phyloP scores from a whole-genome alignment of 495 filamentous ascomycete genomes.

The Penicillium dipodomyicola region DNA sequence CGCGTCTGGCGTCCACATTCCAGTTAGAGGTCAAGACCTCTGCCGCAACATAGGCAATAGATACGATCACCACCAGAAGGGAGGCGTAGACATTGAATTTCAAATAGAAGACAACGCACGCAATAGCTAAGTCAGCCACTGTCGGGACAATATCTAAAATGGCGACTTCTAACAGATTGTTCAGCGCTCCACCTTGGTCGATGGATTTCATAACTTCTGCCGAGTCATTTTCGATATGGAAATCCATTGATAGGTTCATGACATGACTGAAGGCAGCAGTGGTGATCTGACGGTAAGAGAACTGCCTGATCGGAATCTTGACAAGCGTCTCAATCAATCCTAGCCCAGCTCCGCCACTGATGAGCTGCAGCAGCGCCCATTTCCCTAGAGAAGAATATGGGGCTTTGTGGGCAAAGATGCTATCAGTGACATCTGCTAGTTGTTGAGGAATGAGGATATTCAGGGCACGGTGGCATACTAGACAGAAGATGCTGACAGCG shows the following conservation, averaged over 20 bases:
- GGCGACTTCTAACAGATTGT: constrained; percentile 14
- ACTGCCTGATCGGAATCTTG: constrained; percentile 21
- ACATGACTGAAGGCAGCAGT: constrained; percentile 27
- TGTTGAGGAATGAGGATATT: constrained; percentile 67
- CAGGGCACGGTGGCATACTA: constrained; percentile 2
- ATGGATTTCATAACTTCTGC: constrained; percentile 24
- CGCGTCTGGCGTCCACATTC: constrained; percentile 11
- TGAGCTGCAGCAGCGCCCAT: constrained; percentile 34
- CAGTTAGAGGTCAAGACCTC: constrained; percentile 17
- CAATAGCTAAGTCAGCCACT: constrained; percentile 9
- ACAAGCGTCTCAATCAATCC: constrained; percentile 10
- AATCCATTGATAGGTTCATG: constrained; percentile 16
- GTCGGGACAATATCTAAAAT: constrained; percentile 14
- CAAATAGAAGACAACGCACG: constrained; percentile 13
- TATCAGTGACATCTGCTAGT: constrained; percentile 61
- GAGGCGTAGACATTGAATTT: constrained; percentile 14
- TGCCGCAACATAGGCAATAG: constrained; percentile 9
- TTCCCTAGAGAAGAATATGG: constrained; percentile 52
- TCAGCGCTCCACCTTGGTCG: constrained; percentile 18
- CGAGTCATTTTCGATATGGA: constrained; percentile 11
- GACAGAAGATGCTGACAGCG: constrained; percentile 16
- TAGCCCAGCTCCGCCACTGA: constrained; percentile 12
- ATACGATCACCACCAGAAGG: constrained; percentile 11
- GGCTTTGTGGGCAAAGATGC: constrained; percentile 54
- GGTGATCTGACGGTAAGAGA: constrained; percentile 24